Evolutionary conservation across 306 rosid species (phyloP).

Genomic region (Rosa persica): DNA sequence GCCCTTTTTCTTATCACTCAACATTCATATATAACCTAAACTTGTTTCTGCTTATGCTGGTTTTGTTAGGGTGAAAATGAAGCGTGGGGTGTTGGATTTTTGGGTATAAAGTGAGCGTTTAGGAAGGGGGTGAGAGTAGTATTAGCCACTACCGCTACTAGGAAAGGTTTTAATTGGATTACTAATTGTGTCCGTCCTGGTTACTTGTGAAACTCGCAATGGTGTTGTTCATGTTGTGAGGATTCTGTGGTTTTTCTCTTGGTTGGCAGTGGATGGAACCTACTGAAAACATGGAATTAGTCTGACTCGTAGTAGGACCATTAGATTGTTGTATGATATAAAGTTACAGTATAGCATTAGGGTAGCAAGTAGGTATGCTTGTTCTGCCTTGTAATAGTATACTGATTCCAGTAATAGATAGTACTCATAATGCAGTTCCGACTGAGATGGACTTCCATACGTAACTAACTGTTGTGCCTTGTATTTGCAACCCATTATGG

Average conservation of each 20-base stretch:
- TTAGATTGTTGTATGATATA: not conserved
- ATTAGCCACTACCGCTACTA: not conserved
- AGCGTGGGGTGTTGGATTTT: not conserved
- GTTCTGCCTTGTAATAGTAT: not conserved
- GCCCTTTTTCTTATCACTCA: not conserved
- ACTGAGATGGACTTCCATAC: not conserved
- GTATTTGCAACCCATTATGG: not conserved
- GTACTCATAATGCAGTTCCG: not conserved
- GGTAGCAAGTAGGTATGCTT: not conserved
- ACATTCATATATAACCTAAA: not conserved
- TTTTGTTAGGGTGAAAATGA: not conserved
- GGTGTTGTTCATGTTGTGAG: not conserved
- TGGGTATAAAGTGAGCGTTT: not conserved
- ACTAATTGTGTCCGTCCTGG: not conserved
- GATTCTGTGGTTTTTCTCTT: not conserved
- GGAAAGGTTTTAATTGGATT: not conserved
- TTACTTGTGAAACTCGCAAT: not conserved
- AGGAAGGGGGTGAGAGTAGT: not conserved
- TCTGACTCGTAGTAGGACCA: not conserved
- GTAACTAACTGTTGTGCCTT: not conserved
- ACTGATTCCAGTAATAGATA: not conserved
- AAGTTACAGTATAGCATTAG: not conserved
- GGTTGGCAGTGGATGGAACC: not conserved
- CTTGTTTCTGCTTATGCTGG: not conserved
- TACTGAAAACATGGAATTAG: not conserved